Evolutionary conservation across 257 asterid genomes (phyloP).

Genomic region (Schizonepeta tenuifolia): DNA sequence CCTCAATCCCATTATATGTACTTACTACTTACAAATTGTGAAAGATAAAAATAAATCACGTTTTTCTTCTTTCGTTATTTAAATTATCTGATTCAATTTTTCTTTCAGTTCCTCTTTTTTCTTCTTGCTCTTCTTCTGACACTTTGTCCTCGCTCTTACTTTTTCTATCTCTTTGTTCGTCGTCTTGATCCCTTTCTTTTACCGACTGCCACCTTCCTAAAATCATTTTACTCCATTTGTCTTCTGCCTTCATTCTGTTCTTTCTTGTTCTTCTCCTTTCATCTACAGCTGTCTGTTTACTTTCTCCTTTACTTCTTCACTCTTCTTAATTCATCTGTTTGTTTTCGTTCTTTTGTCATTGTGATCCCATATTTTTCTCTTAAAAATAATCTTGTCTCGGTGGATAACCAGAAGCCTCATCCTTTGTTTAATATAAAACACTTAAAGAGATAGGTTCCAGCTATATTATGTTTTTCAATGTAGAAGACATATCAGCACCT

Average conservation of each 20-base stretch:
- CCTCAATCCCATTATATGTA: not conserved
- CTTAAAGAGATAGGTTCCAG: not conserved
- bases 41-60: not conserved
- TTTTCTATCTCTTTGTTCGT: not conserved
- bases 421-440: slow-evolving; percentile 14
- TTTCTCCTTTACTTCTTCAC: not conserved
- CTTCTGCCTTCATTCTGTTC: not conserved
- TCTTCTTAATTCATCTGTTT: not conserved
- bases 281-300: not conserved
- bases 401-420: too few relatives aligned
- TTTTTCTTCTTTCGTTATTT: too few relatives aligned
- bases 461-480: not conserved
- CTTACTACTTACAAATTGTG: not conserved
- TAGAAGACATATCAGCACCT: not conserved
- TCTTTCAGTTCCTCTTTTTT: not conserved
- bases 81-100: too few relatives aligned
- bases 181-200: not conserved
- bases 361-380: not conserved
- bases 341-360: not conserved
- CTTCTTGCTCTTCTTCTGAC: not conserved
- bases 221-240: not conserved
- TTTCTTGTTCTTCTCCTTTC: not conserved
- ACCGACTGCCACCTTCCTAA: not conserved
- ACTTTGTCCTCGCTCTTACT: not conserved
- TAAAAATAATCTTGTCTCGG: not conserved